Evolutionary conservation across 129 eudicot species (phyloP).

Genomic region (Helianthus tuberosus): DNA sequence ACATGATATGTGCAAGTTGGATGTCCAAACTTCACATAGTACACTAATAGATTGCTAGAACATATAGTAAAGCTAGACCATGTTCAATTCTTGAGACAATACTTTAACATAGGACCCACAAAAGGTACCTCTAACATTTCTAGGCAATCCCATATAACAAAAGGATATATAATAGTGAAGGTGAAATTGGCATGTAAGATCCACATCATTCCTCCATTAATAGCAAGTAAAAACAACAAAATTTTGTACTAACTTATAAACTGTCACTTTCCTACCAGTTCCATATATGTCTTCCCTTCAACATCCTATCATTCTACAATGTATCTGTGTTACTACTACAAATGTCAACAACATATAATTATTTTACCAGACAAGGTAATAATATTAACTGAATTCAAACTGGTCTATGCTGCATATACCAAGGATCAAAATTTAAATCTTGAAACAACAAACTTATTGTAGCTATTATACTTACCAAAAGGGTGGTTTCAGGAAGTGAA

Average conservation of each 20-base stretch:
- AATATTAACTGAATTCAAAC: not conserved
- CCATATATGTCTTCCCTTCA: not conserved
- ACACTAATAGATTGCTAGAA: slow-evolving; percentile 6
- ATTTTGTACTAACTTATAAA: not conserved
- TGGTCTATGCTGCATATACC: not conserved
- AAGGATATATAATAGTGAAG: not conserved
- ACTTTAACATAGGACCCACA: slow-evolving; percentile 7
- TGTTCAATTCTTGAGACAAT: not conserved
- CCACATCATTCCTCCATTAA: slow-evolving; percentile 12
- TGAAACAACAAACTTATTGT: not conserved
- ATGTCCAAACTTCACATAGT: slow-evolving; percentile 13
- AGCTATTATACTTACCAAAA: slow-evolving; percentile 48
- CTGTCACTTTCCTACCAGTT: not conserved
- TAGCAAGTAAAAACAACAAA: slow-evolving; percentile 9
- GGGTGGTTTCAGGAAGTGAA: slow-evolving; percentile 74
- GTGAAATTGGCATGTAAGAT: slow-evolving; percentile 5
- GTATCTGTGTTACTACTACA: not conserved
- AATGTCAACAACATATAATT: not conserved
- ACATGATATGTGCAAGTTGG: not conserved
- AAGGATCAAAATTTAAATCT: not conserved
- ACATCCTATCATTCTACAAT: slow-evolving; percentile 8
- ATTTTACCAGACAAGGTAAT: not conserved
- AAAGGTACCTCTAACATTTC: slow-evolving; percentile 13
- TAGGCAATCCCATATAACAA: slow-evolving; percentile 17
- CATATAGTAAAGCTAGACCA: not conserved